These are phyloP conservation scores for Penicillium subrubescens DNA, from an alignment of 495 filamentous ascomycete species.

Conservation along the genomic window DNA sequence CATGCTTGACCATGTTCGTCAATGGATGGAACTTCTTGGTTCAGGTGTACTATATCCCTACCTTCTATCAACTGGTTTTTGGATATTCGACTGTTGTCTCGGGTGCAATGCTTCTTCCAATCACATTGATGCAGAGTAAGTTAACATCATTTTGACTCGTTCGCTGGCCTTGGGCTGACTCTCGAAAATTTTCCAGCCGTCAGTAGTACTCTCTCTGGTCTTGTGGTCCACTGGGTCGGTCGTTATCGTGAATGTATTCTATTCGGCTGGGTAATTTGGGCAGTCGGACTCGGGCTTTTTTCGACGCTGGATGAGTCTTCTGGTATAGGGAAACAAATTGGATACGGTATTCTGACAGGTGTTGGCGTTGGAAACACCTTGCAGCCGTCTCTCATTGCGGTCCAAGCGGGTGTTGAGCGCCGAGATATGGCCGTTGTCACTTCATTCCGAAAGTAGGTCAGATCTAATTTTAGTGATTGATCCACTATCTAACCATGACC, in stretches of 20 bases:
- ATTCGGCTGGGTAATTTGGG: conserved; percentile 55
- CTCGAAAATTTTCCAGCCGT: conserved; percentile 28
- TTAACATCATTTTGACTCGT: not conserved
- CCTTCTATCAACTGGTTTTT: conserved; percentile 58
- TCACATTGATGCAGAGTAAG: conserved; percentile 54
- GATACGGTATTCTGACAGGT: conserved; percentile 53
- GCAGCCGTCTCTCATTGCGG: conserved; percentile 54
- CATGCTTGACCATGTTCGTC: conserved; percentile 56
- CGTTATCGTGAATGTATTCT: conserved; percentile 56
- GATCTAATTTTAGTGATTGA: not conserved
- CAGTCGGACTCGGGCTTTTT: conserved; percentile 54
- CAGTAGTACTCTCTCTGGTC: conserved; percentile 53
- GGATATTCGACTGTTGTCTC: conserved; percentile 52
- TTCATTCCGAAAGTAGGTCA: conserved; percentile 52
- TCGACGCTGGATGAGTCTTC: conserved; percentile 53
- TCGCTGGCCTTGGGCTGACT: not conserved
- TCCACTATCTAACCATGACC: conserved; percentile 15
- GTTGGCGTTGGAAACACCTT: conserved; percentile 56
- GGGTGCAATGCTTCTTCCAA: conserved; percentile 55
- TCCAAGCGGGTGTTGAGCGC: conserved; percentile 55
- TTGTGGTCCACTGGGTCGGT: conserved; percentile 55
- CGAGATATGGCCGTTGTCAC: conserved; percentile 59
- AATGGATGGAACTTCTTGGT: conserved; percentile 59
- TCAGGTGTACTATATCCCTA: conserved; percentile 58
- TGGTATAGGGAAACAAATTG: conserved; percentile 54